Conservation (phyloP, 1,139 yeast genomes). For the Diutina sp. region DNA sequence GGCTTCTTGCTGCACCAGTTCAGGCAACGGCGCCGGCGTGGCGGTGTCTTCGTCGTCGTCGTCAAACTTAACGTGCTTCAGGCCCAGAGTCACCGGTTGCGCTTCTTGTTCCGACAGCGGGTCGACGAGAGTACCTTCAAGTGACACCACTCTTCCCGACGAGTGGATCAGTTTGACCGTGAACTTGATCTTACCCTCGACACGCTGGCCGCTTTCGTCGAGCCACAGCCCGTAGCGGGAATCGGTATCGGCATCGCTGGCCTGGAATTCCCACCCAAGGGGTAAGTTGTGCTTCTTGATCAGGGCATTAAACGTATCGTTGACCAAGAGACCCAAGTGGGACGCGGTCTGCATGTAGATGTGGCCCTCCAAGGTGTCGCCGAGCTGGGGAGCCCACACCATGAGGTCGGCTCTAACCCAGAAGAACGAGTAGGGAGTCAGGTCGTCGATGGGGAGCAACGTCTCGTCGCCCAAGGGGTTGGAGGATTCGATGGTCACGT, state of each 20-base stretch:
- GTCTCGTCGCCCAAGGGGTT: constrained; percentile 20
- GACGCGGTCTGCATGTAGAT: constrained; percentile 90
- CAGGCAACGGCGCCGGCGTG: not conserved
- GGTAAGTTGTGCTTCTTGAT: constrained; percentile 82
- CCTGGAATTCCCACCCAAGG: constrained; percentile 67
- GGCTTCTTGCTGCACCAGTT: not conserved
- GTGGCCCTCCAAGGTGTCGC: constrained; percentile 77
- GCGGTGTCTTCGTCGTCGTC: constrained; percentile 13
- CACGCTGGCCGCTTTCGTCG: constrained; percentile 55
- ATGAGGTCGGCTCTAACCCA: constrained; percentile 82
- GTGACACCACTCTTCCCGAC: constrained; percentile 69
- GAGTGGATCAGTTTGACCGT: constrained; percentile 61
- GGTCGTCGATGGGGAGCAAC: constrained; percentile 25
- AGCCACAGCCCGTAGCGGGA: constrained; percentile 74
- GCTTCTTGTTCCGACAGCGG: constrained; percentile 49
- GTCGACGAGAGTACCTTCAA: constrained; percentile 69
- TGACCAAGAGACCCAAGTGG: constrained; percentile 81
- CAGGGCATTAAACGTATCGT: constrained; percentile 91
- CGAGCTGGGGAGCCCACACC: constrained; percentile 81
- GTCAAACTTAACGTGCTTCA: constrained; percentile 31
- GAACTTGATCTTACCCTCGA: constrained; percentile 75
- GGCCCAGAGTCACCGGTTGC: constrained; percentile 31
- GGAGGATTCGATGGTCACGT: constrained; percentile 30
- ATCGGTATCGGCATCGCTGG: constrained; percentile 56
- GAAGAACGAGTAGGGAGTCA: constrained; percentile 77